A percentile compares a stretch with the other conserved stretches of the same genome.
Evolutionary conservation across 345 rosid genomes (phyloP).

Genomic region (Psidium guajava): DNA sequence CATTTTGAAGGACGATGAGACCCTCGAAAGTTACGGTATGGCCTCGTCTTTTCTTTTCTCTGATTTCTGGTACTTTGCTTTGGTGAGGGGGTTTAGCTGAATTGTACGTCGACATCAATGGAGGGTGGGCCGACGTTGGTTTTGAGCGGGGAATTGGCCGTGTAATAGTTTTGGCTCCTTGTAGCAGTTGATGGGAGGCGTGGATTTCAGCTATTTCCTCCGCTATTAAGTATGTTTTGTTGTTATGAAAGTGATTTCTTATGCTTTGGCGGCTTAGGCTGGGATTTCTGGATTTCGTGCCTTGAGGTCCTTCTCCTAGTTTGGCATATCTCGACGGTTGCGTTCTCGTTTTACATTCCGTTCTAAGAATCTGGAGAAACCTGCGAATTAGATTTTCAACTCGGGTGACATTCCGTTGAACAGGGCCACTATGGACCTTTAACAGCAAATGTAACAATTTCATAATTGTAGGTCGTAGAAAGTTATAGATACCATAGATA

Average conservation of each 20-base stretch:
- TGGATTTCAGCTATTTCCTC: neutral
- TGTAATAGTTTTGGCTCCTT: neutral
- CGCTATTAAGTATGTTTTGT: neutral
- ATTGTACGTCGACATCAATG: neutral
- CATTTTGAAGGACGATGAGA: slow-evolving; percentile 68
- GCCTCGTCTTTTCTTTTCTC: neutral
- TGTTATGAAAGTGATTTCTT: neutral
- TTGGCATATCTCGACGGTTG: neutral
- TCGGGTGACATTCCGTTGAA: neutral
- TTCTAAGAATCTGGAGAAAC: neutral
- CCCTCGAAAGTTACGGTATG: slow-evolving; percentile 65
- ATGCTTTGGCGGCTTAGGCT: neutral
- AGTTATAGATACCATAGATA: neutral
- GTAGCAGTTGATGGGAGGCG: neutral
- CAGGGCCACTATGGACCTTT: neutral
- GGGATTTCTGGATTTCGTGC: neutral
- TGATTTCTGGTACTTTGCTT: neutral
- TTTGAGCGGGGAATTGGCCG: neutral
- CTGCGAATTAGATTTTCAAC: neutral
- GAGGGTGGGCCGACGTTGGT: neutral
- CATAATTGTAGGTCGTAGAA: neutral
- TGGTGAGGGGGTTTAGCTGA: neutral
- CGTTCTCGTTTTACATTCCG: neutral
- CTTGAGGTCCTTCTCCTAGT: neutral
- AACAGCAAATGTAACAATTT: neutral